Evolutionary conservation across 2,329 filamentous ascomycete species (phyloP), one percentile per base, ranked within the genome.

Genomic region (Alternaria infectoria): DNA sequence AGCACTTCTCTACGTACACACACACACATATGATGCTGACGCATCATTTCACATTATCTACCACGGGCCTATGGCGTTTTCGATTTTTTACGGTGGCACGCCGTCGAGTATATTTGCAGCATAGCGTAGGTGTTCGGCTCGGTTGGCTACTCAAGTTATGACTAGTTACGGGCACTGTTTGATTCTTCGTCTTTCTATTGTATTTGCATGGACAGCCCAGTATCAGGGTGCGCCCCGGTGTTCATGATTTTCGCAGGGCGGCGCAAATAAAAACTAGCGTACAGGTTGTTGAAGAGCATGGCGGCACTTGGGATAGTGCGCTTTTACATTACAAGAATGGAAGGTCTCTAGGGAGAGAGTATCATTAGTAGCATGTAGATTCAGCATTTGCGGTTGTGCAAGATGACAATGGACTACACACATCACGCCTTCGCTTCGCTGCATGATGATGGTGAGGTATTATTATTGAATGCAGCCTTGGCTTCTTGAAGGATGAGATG

Each of bases 101-200:
- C 55, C 59, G 66, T 59, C 59, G 68, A 59, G 63, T 67, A 74
- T 72, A 67, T 62, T 67, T 67, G 61, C 69, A 67, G 76, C 75
- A 77, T 78, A 78, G 76, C 76, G 73, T 72, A 69, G 76, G 76
- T 73, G 76, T 77, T 77, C 50, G 72, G 65, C 55, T 63, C 61
- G 62, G 63, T 74, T 69, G 68, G 68, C 66, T 72, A 69, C 50
- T 67, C 59, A 47, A 61, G 47, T 64, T 21, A 66, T 64, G 68
- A 50, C 43, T 61, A 61, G 63, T 63, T 65, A 63, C 61, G 67
- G 61, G 66, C 67, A 67, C 43, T 59, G 54, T 68, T 56, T 68
- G 55, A 60, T 58, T 62, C 62, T 26, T 57, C 30, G 46, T 55
- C 25, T 43, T 56, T 65, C 44, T 61, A n/a, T 45, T 68, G 62